Evolutionary conservation across 208 protist genomes (phyloP).

Genomic region (Crithidia acanthocephali): DNA sequence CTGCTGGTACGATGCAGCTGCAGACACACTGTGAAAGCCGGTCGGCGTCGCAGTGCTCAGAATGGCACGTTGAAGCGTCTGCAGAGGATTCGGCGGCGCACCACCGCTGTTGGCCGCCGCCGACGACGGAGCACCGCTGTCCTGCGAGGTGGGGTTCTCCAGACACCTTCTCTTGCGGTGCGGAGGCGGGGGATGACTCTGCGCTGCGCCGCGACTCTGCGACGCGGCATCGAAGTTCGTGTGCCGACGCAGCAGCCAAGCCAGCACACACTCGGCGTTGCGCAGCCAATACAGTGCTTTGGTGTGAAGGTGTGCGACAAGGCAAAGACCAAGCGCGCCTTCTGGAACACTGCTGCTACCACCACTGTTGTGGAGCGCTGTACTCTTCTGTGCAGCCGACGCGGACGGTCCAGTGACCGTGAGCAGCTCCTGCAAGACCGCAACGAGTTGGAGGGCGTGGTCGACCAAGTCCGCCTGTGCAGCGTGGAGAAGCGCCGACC

Average conservation of each 20-base stretch:
- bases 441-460: slow-evolving; percentile 20
- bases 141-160: slow-evolving; percentile 2
- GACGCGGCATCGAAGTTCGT: slow-evolving; percentile 9
- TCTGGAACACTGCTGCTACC: neutral
- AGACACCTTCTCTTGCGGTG: slow-evolving; percentile 34
- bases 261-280: slow-evolving; percentile 39
- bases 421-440: slow-evolving; percentile 32
- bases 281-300: slow-evolving; percentile 25
- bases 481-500: neutral
- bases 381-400: neutral
- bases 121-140: neutral
- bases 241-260: slow-evolving; percentile 35
- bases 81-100: neutral
- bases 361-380: neutral
- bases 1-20: too few relatives aligned
- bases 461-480: slow-evolving; percentile 19
- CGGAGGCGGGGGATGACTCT: slow-evolving; percentile 12
- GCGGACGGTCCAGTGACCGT: neutral
- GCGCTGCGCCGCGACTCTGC: neutral
- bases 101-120: neutral
- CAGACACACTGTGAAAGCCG: neutral
- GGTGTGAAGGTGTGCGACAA: slow-evolving; percentile 6
- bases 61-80: slow-evolving; percentile 18
- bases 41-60: neutral
- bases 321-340: neutral